Conservation (phyloP, 345 rosid genomes). For the Rhodamnia rubescens region DNA sequence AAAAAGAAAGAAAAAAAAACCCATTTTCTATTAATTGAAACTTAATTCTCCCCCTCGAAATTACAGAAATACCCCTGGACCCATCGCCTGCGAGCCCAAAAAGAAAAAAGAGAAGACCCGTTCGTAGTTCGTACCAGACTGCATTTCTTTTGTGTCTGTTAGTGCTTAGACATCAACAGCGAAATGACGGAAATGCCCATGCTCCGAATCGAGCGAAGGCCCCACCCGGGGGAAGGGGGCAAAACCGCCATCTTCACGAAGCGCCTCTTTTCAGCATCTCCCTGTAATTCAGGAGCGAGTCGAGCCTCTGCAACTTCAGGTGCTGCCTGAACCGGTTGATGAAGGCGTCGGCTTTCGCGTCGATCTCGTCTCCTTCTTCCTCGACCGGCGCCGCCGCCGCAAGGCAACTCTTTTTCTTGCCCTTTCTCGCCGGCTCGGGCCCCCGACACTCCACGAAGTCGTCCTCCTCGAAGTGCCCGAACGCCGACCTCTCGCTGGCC, state of each 20-base stretch:
- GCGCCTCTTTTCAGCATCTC: slow-evolving; percentile 15
- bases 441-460: slow-evolving; percentile 5
- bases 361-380: slow-evolving; percentile 12
- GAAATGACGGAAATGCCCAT: not conserved
- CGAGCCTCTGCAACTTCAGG: slow-evolving; percentile 37
- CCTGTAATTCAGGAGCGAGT: slow-evolving; percentile 27
- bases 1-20: not conserved
- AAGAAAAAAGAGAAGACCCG: not conserved
- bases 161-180: not conserved
- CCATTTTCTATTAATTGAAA: not conserved
- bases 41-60: not conserved
- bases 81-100: not conserved
- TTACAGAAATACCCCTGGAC: not conserved
- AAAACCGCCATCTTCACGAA: not conserved
- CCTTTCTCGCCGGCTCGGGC: not conserved
- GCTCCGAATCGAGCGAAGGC: not conserved
- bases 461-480: slow-evolving; percentile 1
- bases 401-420: slow-evolving; percentile 4
- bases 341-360: slow-evolving; percentile 46
- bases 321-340: slow-evolving; percentile 39
- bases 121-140: not conserved
- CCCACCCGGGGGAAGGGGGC: not conserved
- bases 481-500: slow-evolving; percentile 38
- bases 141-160: not conserved
- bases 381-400: slow-evolving; percentile 1